Evolutionary conservation across 2,329 filamentous ascomycete genomes (phyloP).

Genomic region (Trichoderma afroharzianum): DNA sequence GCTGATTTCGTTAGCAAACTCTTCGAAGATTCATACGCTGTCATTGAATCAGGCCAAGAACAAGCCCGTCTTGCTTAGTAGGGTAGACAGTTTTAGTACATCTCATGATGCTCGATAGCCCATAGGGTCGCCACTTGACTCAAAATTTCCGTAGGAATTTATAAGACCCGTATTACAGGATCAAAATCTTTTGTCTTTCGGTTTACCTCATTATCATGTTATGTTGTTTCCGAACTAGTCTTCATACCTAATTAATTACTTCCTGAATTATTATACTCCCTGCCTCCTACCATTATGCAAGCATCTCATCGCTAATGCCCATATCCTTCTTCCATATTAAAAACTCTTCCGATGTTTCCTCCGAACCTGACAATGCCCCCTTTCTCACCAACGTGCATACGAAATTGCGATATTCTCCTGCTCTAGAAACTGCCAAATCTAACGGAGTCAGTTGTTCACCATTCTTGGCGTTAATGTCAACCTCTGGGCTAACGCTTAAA

Average conservation of each 20-base stretch:
- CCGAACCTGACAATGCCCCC: not conserved
- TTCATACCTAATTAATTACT: not conserved
- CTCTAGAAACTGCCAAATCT: not conserved
- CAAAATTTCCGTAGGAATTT: too few species aligned
- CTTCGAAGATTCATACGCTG: too few species aligned
- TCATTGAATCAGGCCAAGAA: too few species aligned
- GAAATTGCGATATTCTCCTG: not conserved
- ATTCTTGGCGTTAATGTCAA: not conserved
- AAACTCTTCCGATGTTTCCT: accelerated
- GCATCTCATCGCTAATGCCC: not conserved
- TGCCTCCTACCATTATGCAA: not conserved
- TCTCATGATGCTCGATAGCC: too few species aligned
- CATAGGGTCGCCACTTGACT: too few species aligned
- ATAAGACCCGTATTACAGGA: too few species aligned
- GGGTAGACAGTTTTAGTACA: too few species aligned
- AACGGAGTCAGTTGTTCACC: not conserved
- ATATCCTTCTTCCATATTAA: too few species aligned
- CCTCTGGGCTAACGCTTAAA: not conserved
- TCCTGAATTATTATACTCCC: not conserved
- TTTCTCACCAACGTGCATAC: not conserved
- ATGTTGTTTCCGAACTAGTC: not conserved
- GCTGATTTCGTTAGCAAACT: too few species aligned
- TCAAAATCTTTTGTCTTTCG: too few species aligned
- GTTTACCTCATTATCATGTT: not conserved
- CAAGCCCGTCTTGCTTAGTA: too few species aligned